Percentiles rank a stretch among this genome's conserved stretches.
Conservation (phyloP, 2,329 filamentous ascomycete species). For the Xylaria arbuscula region DNA sequence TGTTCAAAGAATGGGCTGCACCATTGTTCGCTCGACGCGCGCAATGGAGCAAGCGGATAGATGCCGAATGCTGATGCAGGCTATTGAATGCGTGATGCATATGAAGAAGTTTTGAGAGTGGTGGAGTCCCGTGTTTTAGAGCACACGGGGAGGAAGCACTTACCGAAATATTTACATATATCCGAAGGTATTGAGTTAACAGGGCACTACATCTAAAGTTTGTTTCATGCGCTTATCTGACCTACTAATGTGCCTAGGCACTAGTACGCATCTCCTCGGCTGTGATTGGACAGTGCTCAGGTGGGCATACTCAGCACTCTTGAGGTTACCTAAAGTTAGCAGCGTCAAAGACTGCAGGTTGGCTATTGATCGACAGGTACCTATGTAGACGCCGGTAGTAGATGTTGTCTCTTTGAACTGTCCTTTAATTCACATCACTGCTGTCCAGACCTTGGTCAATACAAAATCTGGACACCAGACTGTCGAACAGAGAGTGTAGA, state of each 20-base stretch:
- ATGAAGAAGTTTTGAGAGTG: conserved; percentile 38
- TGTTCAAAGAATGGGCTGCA: conserved; percentile 27
- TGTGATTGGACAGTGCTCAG: too few species aligned
- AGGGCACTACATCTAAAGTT: too few species aligned
- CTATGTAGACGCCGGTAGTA: too few species aligned
- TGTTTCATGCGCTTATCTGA: too few species aligned
- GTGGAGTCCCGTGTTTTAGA: conserved; percentile 22
- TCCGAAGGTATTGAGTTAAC: background rate
- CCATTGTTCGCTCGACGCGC: conserved; percentile 36
- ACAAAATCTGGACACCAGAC: background rate
- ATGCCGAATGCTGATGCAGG: background rate
- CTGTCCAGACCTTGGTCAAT: background rate
- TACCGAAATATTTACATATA: conserved; percentile 23
- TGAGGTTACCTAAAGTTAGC: too few species aligned
- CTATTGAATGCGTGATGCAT: conserved; percentile 23
- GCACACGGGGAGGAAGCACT: conserved; percentile 3
- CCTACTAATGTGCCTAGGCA: too few species aligned
- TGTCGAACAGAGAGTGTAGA: conserved; percentile 15
- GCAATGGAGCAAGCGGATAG: conserved; percentile 24
- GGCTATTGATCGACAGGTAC: too few species aligned
- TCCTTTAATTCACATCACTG: too few species aligned
- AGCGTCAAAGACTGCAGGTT: too few species aligned
- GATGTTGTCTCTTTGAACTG: too few species aligned
- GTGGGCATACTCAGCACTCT: too few species aligned
- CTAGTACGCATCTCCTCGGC: too few species aligned